Conservation (phyloP, 2,329 filamentous ascomycete species). For the Hypomyces perniciosus region DNA sequence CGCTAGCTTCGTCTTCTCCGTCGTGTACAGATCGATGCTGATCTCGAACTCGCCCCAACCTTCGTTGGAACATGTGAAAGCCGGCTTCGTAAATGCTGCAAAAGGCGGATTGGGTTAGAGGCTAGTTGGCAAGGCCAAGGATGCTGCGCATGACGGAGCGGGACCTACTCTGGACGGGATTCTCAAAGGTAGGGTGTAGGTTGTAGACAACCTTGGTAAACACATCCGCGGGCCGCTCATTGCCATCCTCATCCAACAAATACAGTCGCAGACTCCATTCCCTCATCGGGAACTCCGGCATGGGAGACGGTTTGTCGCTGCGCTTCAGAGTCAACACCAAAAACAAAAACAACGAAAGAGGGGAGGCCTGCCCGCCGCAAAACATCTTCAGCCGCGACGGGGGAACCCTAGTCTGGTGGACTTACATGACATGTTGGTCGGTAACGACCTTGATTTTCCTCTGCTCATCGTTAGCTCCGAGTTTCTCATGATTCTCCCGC, state of each 20-base stretch:
- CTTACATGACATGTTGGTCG: conserved; percentile 82
- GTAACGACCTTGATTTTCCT: conserved; percentile 89
- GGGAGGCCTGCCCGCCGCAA: too few relatives aligned
- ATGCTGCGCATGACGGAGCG: not conserved
- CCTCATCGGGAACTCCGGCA: conserved; percentile 88
- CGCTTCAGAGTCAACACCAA: conserved; percentile 14
- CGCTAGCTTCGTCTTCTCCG: conserved; percentile 79
- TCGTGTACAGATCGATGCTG: conserved; percentile 72
- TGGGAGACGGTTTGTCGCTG: conserved; percentile 72
- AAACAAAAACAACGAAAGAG: too few relatives aligned
- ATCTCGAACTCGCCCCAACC: conserved; percentile 99
- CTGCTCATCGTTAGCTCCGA: conserved; percentile 47
- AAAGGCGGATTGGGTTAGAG: not conserved
- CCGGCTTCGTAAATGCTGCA: conserved; percentile 71
- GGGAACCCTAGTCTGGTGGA: not conserved
- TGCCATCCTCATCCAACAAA: conserved; percentile 78
- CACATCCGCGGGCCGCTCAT: conserved; percentile 73
- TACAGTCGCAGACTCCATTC: conserved; percentile 85
- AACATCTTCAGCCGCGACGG: conserved; percentile 14
- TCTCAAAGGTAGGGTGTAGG: conserved; percentile 88
- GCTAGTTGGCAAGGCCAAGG: not conserved
- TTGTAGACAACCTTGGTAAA: conserved; percentile 93
- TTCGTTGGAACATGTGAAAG: conserved; percentile 86
- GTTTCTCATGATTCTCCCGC: conserved; percentile 6
- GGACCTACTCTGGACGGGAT: conserved; percentile 75